Evolutionary conservation across 2,329 filamentous ascomycete species (phyloP).

Genomic region (Colletotrichum aenigma): DNA sequence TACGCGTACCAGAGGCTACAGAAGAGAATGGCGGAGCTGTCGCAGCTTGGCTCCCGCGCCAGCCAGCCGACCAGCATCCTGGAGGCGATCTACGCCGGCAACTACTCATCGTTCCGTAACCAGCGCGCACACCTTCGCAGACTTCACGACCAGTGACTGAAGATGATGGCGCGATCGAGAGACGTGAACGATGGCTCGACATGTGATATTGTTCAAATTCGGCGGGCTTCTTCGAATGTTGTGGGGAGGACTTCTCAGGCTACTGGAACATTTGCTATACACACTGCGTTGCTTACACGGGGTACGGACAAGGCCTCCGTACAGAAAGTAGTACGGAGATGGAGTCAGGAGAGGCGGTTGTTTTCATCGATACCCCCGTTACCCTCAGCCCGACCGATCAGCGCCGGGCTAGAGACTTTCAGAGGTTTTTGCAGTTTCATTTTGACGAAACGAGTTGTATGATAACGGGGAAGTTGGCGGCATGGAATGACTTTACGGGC

Average conservation of each 20-base stretch:
- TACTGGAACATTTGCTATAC: background rate
- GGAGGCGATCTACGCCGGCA: slow-evolving; percentile 73
- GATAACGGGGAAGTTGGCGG: slow-evolving; percentile 1
- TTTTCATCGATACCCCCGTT: slow-evolving; percentile 17
- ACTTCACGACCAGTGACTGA: slow-evolving; percentile 43
- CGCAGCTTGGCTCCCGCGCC: slow-evolving; percentile 31
- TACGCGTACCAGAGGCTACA: slow-evolving; percentile 64
- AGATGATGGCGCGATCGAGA: background rate
- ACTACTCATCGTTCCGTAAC: slow-evolving; percentile 75
- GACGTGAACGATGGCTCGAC: background rate
- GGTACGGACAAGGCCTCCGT: background rate
- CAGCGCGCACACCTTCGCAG: slow-evolving; percentile 69
- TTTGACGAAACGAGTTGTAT: slow-evolving; percentile 13
- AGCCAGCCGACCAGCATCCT: slow-evolving; percentile 62
- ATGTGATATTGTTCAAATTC: background rate
- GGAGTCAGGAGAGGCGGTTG: slow-evolving; percentile 18
- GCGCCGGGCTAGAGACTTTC: background rate
- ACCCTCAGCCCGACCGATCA: background rate
- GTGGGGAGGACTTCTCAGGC: background rate
- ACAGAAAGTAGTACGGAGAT: background rate
- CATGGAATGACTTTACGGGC: slow-evolving; percentile 6
- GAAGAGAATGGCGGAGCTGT: slow-evolving; percentile 60
- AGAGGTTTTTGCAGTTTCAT: background rate
- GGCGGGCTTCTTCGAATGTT: background rate
- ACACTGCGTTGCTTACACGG: slow-evolving; percentile 1